Percentiles rank a stretch among this genome's conserved stretches.
These are phyloP conservation scores for Ormosia emarginata DNA, from an alignment of 306 rosid genomes.

Conservation along the genomic window DNA sequence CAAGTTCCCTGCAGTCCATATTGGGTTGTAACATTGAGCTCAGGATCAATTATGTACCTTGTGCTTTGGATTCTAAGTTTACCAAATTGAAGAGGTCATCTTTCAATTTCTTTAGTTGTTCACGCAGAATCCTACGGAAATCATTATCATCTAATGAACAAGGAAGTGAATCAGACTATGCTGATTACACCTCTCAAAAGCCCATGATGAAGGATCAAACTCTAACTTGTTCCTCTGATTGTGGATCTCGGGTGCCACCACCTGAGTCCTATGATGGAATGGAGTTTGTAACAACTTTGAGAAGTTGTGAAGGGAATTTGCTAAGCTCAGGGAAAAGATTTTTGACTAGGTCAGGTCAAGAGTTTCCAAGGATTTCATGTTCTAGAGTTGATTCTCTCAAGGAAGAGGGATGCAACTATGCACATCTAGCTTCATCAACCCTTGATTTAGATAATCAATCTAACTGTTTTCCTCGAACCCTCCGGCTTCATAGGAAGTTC, in stretches of 20 bases:
- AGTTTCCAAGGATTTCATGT: constrained; percentile 32
- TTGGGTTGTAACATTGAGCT: constrained; percentile 76
- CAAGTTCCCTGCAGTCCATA: constrained; percentile 59
- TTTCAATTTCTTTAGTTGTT: constrained; percentile 68
- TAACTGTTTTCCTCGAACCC: constrained; percentile 55
- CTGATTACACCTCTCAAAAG: constrained; percentile 43
- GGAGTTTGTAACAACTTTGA: constrained; percentile 45
- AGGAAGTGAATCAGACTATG: constrained; percentile 45
- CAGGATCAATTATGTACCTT: constrained; percentile 56
- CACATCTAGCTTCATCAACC: constrained; percentile 32
- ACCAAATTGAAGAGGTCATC: constrained; percentile 48
- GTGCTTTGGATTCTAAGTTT: constrained; percentile 39
- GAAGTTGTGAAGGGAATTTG: constrained; percentile 59
- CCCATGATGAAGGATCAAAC: constrained; percentile 46
- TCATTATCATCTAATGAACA: constrained; percentile 39
- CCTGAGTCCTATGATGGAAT: constrained; percentile 30
- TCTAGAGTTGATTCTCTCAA: constrained; percentile 42
- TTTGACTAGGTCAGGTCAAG: constrained; percentile 32
- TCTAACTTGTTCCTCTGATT: constrained; percentile 40
- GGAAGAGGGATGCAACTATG: constrained; percentile 34
- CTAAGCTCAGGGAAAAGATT: constrained; percentile 52
- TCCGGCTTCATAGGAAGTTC: constrained; percentile 45
- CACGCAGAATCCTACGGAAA: constrained; percentile 46
- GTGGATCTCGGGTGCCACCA: constrained; percentile 40
- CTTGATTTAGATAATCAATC: constrained; percentile 40